phyloP scores from a whole-genome alignment of 2,329 filamentous ascomycete species.

The Colletotrichum caudatum region DNA sequence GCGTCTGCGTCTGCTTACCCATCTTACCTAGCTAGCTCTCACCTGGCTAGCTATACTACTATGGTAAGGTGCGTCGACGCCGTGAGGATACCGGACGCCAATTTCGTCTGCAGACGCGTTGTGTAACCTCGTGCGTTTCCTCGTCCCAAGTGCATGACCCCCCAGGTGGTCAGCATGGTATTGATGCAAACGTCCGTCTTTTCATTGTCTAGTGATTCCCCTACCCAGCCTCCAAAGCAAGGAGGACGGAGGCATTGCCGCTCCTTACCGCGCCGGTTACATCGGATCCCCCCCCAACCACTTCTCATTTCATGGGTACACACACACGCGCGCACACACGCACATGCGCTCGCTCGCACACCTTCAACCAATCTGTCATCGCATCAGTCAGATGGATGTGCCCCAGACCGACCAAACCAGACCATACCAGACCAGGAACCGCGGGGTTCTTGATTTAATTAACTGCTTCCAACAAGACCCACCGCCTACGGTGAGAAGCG shows the following conservation, averaged over 20 bases:
- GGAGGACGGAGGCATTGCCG: slow-evolving; percentile 19
- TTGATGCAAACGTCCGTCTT: slow-evolving; percentile 20
- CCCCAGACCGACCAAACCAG: slow-evolving; percentile 9
- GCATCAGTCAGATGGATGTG: slow-evolving; percentile 33
- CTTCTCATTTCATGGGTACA: slow-evolving; percentile 31
- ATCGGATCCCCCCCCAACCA: slow-evolving; percentile 26
- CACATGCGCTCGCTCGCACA: not conserved
- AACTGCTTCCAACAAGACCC: slow-evolving; percentile 23
- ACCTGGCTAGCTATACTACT: not conserved
- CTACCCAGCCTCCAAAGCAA: slow-evolving; percentile 13
- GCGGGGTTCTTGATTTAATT: slow-evolving; percentile 28
- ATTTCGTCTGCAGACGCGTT: slow-evolving; percentile 35
- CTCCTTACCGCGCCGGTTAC: slow-evolving; percentile 31
- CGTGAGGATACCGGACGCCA: slow-evolving; percentile 13
- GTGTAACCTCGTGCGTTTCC: slow-evolving; percentile 35
- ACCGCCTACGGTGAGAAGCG: slow-evolving; percentile 33
- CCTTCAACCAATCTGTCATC: slow-evolving; percentile 30
- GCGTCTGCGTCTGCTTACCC: slow-evolving; percentile 24
- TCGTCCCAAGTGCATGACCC: slow-evolving; percentile 22
- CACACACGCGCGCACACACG: slow-evolving; percentile 14
- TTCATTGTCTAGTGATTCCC: slow-evolving; percentile 20
- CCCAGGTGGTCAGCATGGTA: slow-evolving; percentile 34
- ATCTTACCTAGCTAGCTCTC: slow-evolving; percentile 31
- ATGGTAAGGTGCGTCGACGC: not conserved
- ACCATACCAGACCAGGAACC: slow-evolving; percentile 27